Conservation (phyloP, 2,329 filamentous ascomycete genomes). For the Harringtonia lauricola region DNA sequence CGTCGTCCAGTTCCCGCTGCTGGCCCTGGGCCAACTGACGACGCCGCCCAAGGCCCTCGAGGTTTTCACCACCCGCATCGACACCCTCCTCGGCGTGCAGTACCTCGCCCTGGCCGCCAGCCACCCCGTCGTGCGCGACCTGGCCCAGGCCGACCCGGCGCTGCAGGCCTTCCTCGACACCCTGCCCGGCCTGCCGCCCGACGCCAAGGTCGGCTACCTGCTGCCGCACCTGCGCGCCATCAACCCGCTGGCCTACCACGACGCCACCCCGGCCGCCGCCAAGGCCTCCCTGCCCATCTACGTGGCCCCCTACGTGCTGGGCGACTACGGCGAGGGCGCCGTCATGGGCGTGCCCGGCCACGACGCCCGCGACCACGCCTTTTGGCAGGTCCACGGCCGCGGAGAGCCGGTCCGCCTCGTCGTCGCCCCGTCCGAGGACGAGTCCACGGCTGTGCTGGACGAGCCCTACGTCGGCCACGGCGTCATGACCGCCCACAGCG, state of each 20-base stretch:
- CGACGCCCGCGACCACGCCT: constrained; percentile 65
- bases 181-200: constrained; percentile 41
- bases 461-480: constrained; percentile 56
- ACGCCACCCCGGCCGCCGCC: constrained; percentile 35
- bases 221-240: constrained; percentile 50
- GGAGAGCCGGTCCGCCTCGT: constrained; percentile 52
- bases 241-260: constrained; percentile 53
- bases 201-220: constrained; percentile 57
- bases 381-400: constrained; percentile 63
- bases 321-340: constrained; percentile 76
- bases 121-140: constrained; percentile 54
- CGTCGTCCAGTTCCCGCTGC: constrained; percentile 57
- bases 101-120: constrained; percentile 69
- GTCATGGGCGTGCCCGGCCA: constrained; percentile 90
- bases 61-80: constrained; percentile 75
- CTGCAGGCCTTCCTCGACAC: constrained; percentile 58
- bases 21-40: constrained; percentile 19
- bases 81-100: constrained; percentile 80
- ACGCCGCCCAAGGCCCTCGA: constrained; percentile 34
- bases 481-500: constrained; percentile 54
- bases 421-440: constrained; percentile 39
- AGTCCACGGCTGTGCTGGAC: constrained; percentile 25
- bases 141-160: constrained; percentile 47
- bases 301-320: constrained; percentile 74
- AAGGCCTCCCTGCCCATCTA: constrained; percentile 60